Evolutionary conservation across 2,329 filamentous ascomycete species (phyloP), one percentile per base, ranked within the genome.

Genomic region (Bimuria novae-zelandiae): DNA sequence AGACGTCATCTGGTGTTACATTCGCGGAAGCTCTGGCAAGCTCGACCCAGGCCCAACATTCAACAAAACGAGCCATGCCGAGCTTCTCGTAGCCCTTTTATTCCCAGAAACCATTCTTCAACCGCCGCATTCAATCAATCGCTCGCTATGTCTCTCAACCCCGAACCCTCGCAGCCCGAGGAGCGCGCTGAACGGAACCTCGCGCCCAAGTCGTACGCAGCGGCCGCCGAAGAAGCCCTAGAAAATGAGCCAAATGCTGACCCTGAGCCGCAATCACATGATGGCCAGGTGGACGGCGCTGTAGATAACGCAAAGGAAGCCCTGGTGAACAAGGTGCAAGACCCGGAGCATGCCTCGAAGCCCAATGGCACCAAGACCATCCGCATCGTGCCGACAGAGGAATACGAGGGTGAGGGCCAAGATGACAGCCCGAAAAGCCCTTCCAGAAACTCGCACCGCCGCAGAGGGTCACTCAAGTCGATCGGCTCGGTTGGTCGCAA

Each of bases 171-270:
- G 36, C 68, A 67, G 53, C 73, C 75, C 12, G 62, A 70, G 35
- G 72, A 74, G 58, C 74, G 76, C 47, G 62, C 71, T 30, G 64
- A 71, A 33, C 69, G 74, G 16, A 53, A 72, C 30, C 69, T 77
- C 29, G 62, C 73, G 16, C 74, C 73, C 54, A 79, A 78, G 60
- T 75, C 74, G 42, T 79, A 76, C 61, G 75, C 73, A 29, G 76
- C 75, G 55, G 76, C 76, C 27, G 71, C 72, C 52, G 65, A 74
- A 57, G 63, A 72, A 52, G 68, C 63, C 50, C 55, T 70, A 23
- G 51, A 64, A 19, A 25, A 43, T 6, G 35, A 47, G 35, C 49
- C 43, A 8, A 25, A 29, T 29, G 35, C 35, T 25, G 27, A 36
- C 16, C 17, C 21, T 22, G 30, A 48, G 48, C 54, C 57, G 40